Conservation (phyloP, 164 flowering plant genomes). For the Piper longum region DNA sequence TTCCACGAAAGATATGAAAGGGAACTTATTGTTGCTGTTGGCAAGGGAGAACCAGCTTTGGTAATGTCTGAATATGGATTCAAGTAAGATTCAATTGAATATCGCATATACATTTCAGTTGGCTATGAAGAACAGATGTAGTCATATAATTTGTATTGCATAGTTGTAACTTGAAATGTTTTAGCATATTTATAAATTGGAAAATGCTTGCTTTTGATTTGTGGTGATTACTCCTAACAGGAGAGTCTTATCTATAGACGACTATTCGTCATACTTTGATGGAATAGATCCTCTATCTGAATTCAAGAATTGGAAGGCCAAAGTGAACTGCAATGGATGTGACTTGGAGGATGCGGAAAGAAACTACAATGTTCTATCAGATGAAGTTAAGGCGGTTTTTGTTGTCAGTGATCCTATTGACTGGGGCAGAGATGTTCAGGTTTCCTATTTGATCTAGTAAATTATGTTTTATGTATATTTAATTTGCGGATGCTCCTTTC, state of each 20-base stretch:
- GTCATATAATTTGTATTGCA: too few relatives aligned
- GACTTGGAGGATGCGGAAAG: constrained; percentile 1
- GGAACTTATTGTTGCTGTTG: constrained; percentile 59
- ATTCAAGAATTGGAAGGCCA: constrained; percentile 43
- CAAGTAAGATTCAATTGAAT: constrained; percentile 30
- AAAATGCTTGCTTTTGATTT: not conserved
- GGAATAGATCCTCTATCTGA: constrained; percentile 69
- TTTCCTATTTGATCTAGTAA: constrained; percentile 6
- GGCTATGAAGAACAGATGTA: too few relatives aligned
- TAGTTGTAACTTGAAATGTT: too few relatives aligned
- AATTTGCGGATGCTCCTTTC: not conserved
- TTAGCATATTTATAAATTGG: not conserved
- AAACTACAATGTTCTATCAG: constrained; percentile 19
- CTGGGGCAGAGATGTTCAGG: constrained; percentile 96
- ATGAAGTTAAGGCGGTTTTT: constrained; percentile 65
- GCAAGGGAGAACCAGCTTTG: constrained; percentile 83
- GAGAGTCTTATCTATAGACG: constrained; percentile 68
- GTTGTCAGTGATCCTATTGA: constrained; percentile 86
- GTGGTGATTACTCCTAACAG: constrained; percentile 17
- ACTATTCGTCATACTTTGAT: constrained; percentile 63
- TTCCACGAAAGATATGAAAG: constrained; percentile 39
- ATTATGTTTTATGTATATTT: not conserved
- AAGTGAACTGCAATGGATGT: constrained; percentile 4
- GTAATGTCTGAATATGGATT: constrained; percentile 87
- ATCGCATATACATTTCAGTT: too few relatives aligned